phyloP scores from a whole-genome alignment of 1,284 basidiomycete genomes.

The Abortiporus biennis region DNA sequence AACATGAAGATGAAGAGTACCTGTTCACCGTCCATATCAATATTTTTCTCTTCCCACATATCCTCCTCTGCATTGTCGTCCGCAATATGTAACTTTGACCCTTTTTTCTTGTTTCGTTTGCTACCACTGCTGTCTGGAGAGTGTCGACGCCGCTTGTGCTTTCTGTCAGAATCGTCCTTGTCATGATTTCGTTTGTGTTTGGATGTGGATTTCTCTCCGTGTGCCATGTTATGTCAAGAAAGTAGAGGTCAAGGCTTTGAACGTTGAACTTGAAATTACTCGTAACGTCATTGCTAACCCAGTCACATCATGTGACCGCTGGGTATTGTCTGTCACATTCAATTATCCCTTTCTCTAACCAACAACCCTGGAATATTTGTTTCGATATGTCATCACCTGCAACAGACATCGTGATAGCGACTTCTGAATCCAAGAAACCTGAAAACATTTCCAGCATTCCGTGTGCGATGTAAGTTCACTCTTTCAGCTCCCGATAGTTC shows the following conservation, averaged over 20 bases:
- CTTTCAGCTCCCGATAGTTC: not conserved
- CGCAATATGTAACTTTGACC: conserved; percentile 41
- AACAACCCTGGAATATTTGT: too few relatives aligned
- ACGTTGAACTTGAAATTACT: too few relatives aligned
- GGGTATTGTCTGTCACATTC: too few relatives aligned
- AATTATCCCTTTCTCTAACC: too few relatives aligned
- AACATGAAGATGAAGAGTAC: conserved; percentile 35
- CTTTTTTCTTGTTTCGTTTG: conserved; percentile 28
- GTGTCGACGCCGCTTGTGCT: conserved; percentile 45
- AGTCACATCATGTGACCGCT: too few relatives aligned
- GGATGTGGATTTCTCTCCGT: conserved; percentile 20
- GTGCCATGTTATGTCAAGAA: conserved; percentile 14
- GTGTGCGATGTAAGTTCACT: conserved; percentile 31
- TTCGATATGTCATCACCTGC: too few relatives aligned
- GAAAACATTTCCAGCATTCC: conserved; percentile 19
- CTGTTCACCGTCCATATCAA: conserved; percentile 68
- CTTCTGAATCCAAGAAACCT: too few relatives aligned
- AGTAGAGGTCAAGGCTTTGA: too few relatives aligned
- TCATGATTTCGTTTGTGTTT: conserved; percentile 33
- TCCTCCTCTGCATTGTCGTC: conserved; percentile 64
- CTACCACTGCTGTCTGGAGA: conserved; percentile 33
- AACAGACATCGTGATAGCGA: too few relatives aligned
- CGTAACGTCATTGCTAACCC: too few relatives aligned
- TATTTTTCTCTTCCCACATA: conserved; percentile 86
- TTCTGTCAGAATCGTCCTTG: conserved; percentile 32